Evolutionary conservation across 768 basidiomycete species (phyloP), one percentile per base, ranked within the genome.

Genomic region (Cyclocybe cylindracea): DNA sequence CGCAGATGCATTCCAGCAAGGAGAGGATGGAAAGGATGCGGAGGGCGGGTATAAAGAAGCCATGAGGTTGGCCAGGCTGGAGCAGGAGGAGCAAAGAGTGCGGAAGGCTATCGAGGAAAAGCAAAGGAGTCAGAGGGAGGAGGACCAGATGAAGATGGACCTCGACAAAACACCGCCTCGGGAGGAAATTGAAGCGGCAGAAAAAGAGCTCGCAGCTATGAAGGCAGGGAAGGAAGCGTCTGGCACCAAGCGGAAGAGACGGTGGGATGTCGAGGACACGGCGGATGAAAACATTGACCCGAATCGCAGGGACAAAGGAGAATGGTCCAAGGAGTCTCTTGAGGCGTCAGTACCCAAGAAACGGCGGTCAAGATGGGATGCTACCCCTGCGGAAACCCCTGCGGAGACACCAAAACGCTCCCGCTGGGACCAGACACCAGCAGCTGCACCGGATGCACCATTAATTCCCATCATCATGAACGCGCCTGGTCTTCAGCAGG

Each of bases 31-130:
- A 0, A 76, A 76, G 57, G 83, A 84, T 29, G 78, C 80, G 1
- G 91, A 93, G 64, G 92, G 93, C 41, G 90, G 91, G 3, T 99
- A 98, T 69, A 95, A 91, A 66, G 96, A 98, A 66, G 91, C 94
- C 10, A 99, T 98, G 97, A 80, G 94, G 64, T 64, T 95, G 60
- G 78, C 89, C 54, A 84, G 86, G 66, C 73, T 99, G 69, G 94
- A 98, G 78, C 89, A 91, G 71, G 97, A 98, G 73, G 97, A 98
- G 71, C 77, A 73, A 58, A 75, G 91, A 55, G 94, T 98, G 34
- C 78, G 79, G 65, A 76, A 84, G 60, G 88, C 87, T 14, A 94
- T 94, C 54, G 90, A 94, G 67, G 93, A 96, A 67, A 89, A 92
- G 74, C 86, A 91, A 72, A 85, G 83, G 69, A 79, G 80, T 62